These are phyloP conservation scores for Brachypodium distachyon DNA, from an alignment of 202 grass and related monocot genomes.

Conservation along the genomic window DNA sequence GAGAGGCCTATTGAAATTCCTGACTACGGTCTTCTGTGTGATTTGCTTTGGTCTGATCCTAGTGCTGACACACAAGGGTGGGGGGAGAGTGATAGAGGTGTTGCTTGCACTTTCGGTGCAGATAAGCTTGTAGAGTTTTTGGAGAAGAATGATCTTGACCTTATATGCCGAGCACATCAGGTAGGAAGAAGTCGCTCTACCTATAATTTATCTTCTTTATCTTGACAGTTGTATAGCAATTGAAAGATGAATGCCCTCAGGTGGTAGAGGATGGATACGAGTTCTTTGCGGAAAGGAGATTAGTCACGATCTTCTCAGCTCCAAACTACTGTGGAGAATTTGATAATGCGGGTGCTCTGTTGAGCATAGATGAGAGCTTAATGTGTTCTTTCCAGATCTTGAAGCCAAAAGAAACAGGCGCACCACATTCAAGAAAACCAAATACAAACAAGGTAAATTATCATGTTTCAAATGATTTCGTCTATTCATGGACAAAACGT, in stretches of 20 bases:
- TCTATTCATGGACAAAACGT: not conserved
- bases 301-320: constrained; percentile 98
- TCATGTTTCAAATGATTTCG: not conserved
- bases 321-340: constrained; percentile 99
- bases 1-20: constrained; percentile 80
- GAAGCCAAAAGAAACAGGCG: constrained; percentile 48
- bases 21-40: constrained; percentile 78
- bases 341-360: constrained; percentile 90
- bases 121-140: constrained; percentile 91
- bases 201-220: constrained; percentile 3
- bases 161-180: constrained; percentile 81
- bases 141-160: constrained; percentile 85
- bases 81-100: constrained; percentile 80
- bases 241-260: constrained; percentile 26
- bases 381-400: constrained; percentile 88
- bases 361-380: constrained; percentile 76
- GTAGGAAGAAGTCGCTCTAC: constrained; percentile 23
- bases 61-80: constrained; percentile 56
- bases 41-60: constrained; percentile 91
- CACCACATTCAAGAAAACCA: constrained; percentile 24
- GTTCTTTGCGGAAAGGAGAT: constrained; percentile 94
- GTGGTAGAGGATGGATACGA: constrained; percentile 98
- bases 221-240: not conserved
- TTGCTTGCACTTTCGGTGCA: constrained; percentile 70
- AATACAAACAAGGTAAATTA: constrained; percentile 52